Base-by-base conservation (phyloP, 148 eudicot species). In the Chenopodium quinoa region DNA sequence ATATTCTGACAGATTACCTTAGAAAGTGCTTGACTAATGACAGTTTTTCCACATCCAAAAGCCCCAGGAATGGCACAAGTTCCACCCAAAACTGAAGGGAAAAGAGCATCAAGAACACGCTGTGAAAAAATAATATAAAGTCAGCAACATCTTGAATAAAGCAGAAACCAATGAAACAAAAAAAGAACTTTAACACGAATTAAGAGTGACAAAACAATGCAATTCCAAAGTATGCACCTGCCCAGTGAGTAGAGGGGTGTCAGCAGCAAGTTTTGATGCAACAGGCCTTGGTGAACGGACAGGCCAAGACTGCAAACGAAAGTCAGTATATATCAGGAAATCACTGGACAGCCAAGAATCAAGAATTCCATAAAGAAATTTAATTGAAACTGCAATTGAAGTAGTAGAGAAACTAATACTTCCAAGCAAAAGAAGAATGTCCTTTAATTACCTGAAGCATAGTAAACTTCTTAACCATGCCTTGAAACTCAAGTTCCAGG, bases 31-130 rank as follows among this genome's bases (percentile, higher is more conserved):
- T 96, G 99, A 89, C 99, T 94, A 84, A 97, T 97, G 76, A 97
- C 98, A 73, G 99, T 97, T 88, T 97, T 97, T 13, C 99, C 99
- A 89, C 99, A 97, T 73, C 99, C 98, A 90, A 97, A 97, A 66
- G 99, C 99, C 86, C 99, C 99, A 78, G 99, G 99, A 65, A 97
- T 97, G 69, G 98, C 99, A 90, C 99, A 97, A 37, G 99, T 97
- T 76, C 99, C 99, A 83, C 98, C 99, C 89, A 97, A 98, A 81
- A 97, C 99, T 2, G 98, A 97, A 75, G 99, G 98, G 87, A 97
- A 97, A 79, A 97, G 93, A 79, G 99, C 99, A 86, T 97, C 99
- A 88, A 97, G 97, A 82, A 97, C 99, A 86, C 98, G 99, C 98
- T 97, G 90, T 44, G 37, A 78, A 62, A 73, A 86, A 17, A 48